Base-by-base conservation (phyloP, 768 basidiomycete species). In the Mycena albidolilacea region DNA sequence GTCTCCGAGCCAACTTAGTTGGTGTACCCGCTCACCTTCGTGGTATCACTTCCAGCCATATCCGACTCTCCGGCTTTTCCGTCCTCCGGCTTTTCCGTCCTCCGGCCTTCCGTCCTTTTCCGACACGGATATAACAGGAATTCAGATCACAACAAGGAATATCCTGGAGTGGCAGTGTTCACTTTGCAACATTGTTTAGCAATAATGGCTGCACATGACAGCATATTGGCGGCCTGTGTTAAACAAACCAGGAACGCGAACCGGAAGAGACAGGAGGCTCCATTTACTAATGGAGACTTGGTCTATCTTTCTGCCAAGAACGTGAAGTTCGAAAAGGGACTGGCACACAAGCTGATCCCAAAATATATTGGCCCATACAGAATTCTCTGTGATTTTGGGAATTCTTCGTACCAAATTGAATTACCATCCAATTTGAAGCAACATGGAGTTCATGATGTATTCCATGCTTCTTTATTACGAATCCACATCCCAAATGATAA, bases 401-500 rank as follows among this genome's bases (percentile, higher is more conserved):
- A 78, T 37, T 71, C 68, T 0, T 73, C 79, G 0, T 82, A 64
- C 23, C 3, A 73, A 70, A 1, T 76, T 39, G 41, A 80, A 58
- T 21, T 79, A 39, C 14, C 78, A 44, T 0, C 66, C 60, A 10
- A 67, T 72, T 71, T 83, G 3, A 78, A 76, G 39, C 79, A 69
- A 7, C 48, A 69, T 12, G 80, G 70, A 19, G 30, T 63, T 0
- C 43, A 63, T 15, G 43, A 63, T 30, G 46, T 63, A 1, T 63
- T 63, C 19, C 62, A 88, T 66, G 75, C 80, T 0, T 82, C 80
- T 1, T 65, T 82, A 10, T 78, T 87, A 0, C 19, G 78, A 0
- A 75, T 77, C 0, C 81, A 82, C 48, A 9, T 77, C 1, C 77
- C 83, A 0, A 88, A 87, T 67, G 82, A 87, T 63, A 72, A 81